Evolutionary conservation across 2,329 filamentous ascomycete genomes (phyloP).

Genomic region (Mycocentrospora acerina): DNA sequence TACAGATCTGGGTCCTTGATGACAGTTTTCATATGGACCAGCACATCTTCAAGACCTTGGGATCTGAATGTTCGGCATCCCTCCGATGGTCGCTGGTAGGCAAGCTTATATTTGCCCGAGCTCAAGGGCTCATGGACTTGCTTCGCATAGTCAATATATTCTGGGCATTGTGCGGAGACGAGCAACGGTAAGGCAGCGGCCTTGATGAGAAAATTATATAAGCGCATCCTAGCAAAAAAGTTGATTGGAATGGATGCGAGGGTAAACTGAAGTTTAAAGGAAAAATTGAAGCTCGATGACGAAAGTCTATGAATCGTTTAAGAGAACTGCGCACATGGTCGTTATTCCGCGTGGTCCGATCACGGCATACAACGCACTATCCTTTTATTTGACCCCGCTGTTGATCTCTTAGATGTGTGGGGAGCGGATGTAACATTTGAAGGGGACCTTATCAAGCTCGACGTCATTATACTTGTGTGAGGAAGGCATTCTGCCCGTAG

Average conservation of each 20-base stretch:
- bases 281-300: slow-evolving; percentile 2
- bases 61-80: slow-evolving; percentile 52
- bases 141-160: slow-evolving; percentile 47
- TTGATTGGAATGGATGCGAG: neutral
- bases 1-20: slow-evolving; percentile 62
- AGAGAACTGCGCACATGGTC: slow-evolving; percentile 1
- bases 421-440: slow-evolving; percentile 25
- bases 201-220: slow-evolving; percentile 13
- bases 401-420: slow-evolving; percentile 20
- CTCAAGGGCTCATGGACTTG: slow-evolving; percentile 47
- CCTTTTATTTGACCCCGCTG: slow-evolving; percentile 34
- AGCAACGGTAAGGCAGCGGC: slow-evolving; percentile 23
- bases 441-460: slow-evolving; percentile 6
- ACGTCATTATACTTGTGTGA: slow-evolving; percentile 23
- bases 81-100: slow-evolving; percentile 47
- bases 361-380: slow-evolving; percentile 15
- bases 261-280: slow-evolving; percentile 1
- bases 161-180: slow-evolving; percentile 43
- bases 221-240: slow-evolving; percentile 25
- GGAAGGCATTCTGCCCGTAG: no score
- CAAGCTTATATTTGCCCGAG: slow-evolving; percentile 47
- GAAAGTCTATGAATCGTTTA: slow-evolving; percentile 2
- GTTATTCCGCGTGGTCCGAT: neutral
- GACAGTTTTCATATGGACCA: slow-evolving; percentile 38
- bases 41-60: slow-evolving; percentile 44